Base-by-base conservation (phyloP, 2,329 filamentous ascomycete genomes). In the Aspergillus bombycis region DNA sequence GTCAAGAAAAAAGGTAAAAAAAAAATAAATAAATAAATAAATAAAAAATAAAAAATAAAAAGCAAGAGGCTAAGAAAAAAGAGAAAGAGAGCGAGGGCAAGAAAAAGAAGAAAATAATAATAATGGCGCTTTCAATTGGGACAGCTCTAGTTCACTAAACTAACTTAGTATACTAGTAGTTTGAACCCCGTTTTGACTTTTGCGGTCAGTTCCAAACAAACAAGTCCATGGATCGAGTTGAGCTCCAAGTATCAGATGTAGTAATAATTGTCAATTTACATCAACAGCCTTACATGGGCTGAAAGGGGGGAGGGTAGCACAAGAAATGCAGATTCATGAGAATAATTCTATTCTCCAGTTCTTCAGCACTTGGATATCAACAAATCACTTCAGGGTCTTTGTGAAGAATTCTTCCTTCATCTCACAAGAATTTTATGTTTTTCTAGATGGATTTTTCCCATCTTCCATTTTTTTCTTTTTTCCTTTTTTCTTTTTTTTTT, bases 151-250 rank as follows among this genome's bases (percentile, higher is more conserved):
- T 38, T 54, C 59, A 65, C 61, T 62, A 65, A 60, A 55, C 43
- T 32, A 52, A 52, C 28, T 34, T 32, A n/a, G 48, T 52, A 52
- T 60, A 65, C 57, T 57, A 57, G 58, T 30, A 67, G 65, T 66
- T 34, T 60, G 56, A 60, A 52, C 48, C 48, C 48, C 48, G 19
- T 52, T 52, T 52, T 52, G 48, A 52, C 48, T 52, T 52, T 52
- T 34, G 48, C 57, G 61, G 60, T 68, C 65, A 62, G 34, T 65
- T 61, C 56, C 46, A 61, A 65, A 67, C 65, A 68, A 71, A 68
- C 68, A 67, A 65, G 62, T 62, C 67, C 64, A 69, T 69, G 68
- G 67, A 69, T 67, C 60, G 52, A 65, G 53, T 64, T 68, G 64
- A 65, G 65, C 57, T 62, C 66, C 63, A 63, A 41, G 66, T 67